phyloP scores from a whole-genome alignment of 495 filamentous ascomycete species.

The Cenococcum geophilum region DNA sequence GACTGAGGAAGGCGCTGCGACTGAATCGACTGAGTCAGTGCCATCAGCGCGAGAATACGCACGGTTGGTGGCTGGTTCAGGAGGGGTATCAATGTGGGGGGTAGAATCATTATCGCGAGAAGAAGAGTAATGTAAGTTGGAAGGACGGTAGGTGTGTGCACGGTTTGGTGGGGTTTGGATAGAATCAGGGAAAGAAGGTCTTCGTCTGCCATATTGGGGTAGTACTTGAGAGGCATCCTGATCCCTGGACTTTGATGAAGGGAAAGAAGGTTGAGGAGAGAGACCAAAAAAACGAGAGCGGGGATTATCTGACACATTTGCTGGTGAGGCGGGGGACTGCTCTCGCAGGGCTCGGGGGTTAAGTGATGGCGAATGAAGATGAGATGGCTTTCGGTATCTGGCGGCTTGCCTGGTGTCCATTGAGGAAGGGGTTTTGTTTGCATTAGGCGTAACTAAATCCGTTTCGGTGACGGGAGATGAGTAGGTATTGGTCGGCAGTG shows the following conservation, averaged over 20 bases:
- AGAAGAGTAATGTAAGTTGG: slow-evolving; percentile 30
- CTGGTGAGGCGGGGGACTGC: slow-evolving; percentile 24
- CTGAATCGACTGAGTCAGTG: slow-evolving; percentile 83
- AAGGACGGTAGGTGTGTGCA: slow-evolving; percentile 24
- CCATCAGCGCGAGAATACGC: slow-evolving; percentile 42
- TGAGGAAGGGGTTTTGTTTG: slow-evolving; percentile 16
- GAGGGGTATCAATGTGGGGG: slow-evolving; percentile 16
- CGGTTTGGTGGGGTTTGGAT: slow-evolving; percentile 24
- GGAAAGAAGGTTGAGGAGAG: slow-evolving; percentile 21
- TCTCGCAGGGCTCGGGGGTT: slow-evolving; percentile 17
- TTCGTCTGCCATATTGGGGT: slow-evolving; percentile 42
- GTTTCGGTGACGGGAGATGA: slow-evolving; percentile 17
- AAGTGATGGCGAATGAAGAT: slow-evolving; percentile 12
- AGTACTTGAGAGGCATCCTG: slow-evolving; percentile 42
- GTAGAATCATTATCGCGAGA: slow-evolving; percentile 22
- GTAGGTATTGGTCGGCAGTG: slow-evolving; percentile 22
- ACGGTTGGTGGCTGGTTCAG: slow-evolving; percentile 10
- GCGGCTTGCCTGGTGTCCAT: slow-evolving; percentile 17
- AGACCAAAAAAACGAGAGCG: slow-evolving; percentile 20
- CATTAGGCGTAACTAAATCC: slow-evolving; percentile 13
- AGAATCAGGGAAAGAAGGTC: slow-evolving; percentile 38
- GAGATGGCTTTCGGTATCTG: slow-evolving; percentile 16
- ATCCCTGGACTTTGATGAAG: slow-evolving; percentile 14
- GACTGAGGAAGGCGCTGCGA: slow-evolving; percentile 74
- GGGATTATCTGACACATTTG: slow-evolving; percentile 16